phyloP scores from a whole-genome alignment of 2,329 filamentous ascomycete species.

The Aureobasidium sp. region DNA sequence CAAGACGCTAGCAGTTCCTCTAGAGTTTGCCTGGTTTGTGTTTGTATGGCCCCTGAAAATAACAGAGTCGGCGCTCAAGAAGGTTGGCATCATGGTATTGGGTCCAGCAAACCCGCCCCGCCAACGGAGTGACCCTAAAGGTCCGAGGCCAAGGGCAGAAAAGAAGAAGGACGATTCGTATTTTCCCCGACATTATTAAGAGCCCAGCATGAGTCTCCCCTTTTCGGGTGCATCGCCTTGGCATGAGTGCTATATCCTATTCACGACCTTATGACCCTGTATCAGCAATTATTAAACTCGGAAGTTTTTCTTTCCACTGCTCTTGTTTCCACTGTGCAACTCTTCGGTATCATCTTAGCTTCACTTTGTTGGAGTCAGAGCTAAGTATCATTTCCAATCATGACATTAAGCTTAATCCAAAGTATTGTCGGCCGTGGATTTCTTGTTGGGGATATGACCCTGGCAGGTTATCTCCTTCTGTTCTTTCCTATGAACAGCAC shows the following conservation, averaged over 20 bases:
- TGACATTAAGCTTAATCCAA: too few relatives aligned
- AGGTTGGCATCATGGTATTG: conserved; percentile 4
- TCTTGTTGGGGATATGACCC: too few relatives aligned
- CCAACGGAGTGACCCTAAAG: neutral
- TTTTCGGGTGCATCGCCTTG: neutral
- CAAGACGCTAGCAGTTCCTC: neutral
- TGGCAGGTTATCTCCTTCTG: too few relatives aligned
- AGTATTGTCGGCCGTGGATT: too few relatives aligned
- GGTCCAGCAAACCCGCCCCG: conserved; percentile 1
- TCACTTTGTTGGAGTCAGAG: too few relatives aligned
- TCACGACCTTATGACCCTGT: conserved; percentile 1
- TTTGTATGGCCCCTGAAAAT: conserved; percentile 14
- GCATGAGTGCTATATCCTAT: neutral
- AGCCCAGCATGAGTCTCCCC: neutral
- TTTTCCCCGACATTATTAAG: conserved; percentile 8
- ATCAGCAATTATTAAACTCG: neutral
- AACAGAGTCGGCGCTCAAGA: conserved; percentile 7
- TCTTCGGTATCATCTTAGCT: too few relatives aligned
- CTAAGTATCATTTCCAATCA: too few relatives aligned
- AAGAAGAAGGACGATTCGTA: conserved; percentile 13
- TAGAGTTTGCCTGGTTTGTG: neutral
- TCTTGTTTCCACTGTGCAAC: too few relatives aligned
- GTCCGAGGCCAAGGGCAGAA: neutral
- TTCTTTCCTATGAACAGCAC: too few relatives aligned
- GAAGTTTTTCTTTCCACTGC: neutral